phyloP scores from a whole-genome alignment of 192 early-diverging fungal genomes.

The Coemansia sp. region DNA sequence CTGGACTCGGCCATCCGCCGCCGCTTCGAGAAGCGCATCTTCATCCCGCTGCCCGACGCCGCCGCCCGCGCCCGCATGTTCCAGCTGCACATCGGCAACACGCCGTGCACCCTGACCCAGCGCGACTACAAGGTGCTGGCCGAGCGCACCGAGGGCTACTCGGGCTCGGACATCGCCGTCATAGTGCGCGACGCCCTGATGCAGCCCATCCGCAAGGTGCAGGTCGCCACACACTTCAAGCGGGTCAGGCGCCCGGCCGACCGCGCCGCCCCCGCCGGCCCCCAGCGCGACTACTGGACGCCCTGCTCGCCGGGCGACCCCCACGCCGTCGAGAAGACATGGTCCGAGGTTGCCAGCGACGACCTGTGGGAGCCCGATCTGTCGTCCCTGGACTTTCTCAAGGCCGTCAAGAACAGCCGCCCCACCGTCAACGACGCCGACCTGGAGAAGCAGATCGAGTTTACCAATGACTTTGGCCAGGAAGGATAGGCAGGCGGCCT shows the following conservation, averaged over 20 bases:
- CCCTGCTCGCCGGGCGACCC: conserved; percentile 95
- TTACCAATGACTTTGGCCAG: conserved; percentile 82
- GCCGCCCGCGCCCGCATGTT: conserved; percentile 89
- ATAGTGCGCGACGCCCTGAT: conserved; percentile 95
- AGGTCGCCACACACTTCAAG: conserved; percentile 90
- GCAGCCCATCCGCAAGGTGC: conserved; percentile 96
- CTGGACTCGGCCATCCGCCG: conserved; percentile 91
- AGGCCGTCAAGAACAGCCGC: conserved; percentile 71
- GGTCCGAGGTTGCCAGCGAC: conserved; percentile 81
- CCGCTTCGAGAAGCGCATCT: conserved; percentile 97
- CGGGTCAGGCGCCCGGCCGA: conserved; percentile 40
- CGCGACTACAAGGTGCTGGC: conserved; percentile 76
- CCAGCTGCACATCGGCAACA: conserved; percentile 88
- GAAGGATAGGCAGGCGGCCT: conserved; percentile 53
- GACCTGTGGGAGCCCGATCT: conserved; percentile 92
- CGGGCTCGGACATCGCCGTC: conserved; percentile 94
- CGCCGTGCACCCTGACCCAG: conserved; percentile 73
- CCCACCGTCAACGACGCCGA: conserved; percentile 86
- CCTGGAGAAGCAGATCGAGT: conserved; percentile 78
- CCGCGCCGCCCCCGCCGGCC: conserved; percentile 10
- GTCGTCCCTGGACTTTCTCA: conserved; percentile 79
- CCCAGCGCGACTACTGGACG: conserved; percentile 61
- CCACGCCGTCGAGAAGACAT: conserved; percentile 81
- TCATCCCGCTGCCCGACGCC: conserved; percentile 92
- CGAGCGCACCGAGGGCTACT: conserved; percentile 85